These are phyloP conservation scores for Mallotus nudiflorus DNA, from an alignment of 345 rosid genomes.

Conservation along the genomic window DNA sequence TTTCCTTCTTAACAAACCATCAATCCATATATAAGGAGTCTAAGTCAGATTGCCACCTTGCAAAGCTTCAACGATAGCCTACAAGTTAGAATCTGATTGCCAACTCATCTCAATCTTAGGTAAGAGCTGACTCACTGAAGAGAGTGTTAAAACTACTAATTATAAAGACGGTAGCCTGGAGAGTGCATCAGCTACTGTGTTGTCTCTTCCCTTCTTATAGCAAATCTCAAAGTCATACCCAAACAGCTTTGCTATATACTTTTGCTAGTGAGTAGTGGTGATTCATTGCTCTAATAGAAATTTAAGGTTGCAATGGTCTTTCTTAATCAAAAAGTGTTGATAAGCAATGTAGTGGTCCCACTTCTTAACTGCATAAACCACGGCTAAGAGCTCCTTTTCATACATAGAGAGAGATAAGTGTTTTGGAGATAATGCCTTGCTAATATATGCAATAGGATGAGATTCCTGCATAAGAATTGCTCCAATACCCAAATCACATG, in stretches of 20 bases:
- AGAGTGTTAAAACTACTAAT: background rate
- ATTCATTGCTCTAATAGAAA: background rate
- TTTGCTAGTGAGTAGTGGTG: background rate
- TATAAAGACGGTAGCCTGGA: background rate
- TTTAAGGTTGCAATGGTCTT: background rate
- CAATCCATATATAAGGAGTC: too few species aligned
- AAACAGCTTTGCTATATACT: background rate
- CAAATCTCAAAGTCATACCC: background rate
- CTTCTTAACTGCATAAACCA: too few species aligned
- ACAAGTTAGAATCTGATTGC: too few species aligned
- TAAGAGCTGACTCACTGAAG: too few species aligned
- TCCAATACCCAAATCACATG: background rate
- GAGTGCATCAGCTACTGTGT: conserved; percentile 1
- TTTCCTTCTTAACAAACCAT: background rate
- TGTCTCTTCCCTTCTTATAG: background rate
- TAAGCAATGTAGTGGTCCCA: background rate
- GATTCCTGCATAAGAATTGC: too few species aligned
- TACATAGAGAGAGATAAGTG: too few species aligned
- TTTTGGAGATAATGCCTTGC: too few species aligned
- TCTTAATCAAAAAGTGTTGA: background rate
- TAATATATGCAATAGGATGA: too few species aligned
- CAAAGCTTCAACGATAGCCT: too few species aligned
- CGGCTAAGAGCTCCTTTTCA: too few species aligned
- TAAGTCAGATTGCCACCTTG: too few species aligned
- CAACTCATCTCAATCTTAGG: background rate